These are phyloP conservation scores for Phaeophleospora eucalypticola DNA, from an alignment of 2,329 filamentous ascomycete species.

Conservation along the genomic window DNA sequence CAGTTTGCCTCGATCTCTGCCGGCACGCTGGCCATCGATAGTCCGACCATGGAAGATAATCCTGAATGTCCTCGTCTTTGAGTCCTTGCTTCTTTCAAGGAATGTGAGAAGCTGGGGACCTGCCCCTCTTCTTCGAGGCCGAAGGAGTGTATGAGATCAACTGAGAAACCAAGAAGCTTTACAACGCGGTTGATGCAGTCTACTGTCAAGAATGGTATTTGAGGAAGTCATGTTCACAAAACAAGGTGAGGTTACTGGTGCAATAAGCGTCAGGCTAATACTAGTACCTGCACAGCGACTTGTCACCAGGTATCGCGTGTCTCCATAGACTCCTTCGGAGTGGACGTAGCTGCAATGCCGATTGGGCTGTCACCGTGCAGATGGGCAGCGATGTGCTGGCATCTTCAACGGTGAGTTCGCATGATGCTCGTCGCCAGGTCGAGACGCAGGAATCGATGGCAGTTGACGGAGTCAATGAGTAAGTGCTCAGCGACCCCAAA, in stretches of 20 bases:
- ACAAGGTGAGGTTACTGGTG: too few species aligned
- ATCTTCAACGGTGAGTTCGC: not conserved
- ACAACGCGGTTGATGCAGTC: too few species aligned
- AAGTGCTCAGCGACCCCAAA: too few species aligned
- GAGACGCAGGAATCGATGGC: not conserved
- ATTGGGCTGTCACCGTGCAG: not conserved
- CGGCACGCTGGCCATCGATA: constrained; percentile 16
- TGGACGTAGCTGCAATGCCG: too few species aligned
- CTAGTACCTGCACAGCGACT: constrained; percentile 13
- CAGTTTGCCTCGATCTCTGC: constrained; percentile 31
- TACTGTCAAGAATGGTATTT: too few species aligned
- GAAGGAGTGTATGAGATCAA: constrained; percentile 1
- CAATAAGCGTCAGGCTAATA: constrained; percentile 7
- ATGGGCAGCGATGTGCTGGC: not conserved
- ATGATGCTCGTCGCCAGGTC: not conserved
- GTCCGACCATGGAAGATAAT: constrained; percentile 18
- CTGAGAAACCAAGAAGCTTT: constrained; percentile 2
- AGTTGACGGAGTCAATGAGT: too few species aligned
- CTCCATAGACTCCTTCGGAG: constrained; percentile 14
- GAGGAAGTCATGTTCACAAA: too few species aligned
- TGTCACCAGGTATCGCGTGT: constrained; percentile 10
- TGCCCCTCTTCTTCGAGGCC: constrained; percentile 2
- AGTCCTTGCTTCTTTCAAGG: not conserved
- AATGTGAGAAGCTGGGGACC: too few species aligned
- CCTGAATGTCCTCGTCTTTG: not conserved